A percentile compares a stretch with the other conserved stretches of the same genome.
Conservation (phyloP, 2,329 filamentous ascomycete species). For the Anisogramma anomala region DNA sequence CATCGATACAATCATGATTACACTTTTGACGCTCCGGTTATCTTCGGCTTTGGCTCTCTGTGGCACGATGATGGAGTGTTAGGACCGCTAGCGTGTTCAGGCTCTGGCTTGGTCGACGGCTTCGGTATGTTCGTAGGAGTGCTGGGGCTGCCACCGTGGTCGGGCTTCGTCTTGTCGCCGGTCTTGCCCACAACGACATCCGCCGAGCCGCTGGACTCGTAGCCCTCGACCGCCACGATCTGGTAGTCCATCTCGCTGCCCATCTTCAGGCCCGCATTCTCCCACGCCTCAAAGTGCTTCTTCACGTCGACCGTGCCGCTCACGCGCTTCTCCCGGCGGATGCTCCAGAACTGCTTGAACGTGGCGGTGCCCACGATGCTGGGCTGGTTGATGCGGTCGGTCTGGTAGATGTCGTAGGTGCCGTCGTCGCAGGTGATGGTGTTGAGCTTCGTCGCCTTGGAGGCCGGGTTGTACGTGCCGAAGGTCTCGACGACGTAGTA, state of each 20-base stretch:
- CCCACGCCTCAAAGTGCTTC: slow-evolving; percentile 40
- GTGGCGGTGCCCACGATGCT: slow-evolving; percentile 34
- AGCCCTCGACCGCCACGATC: slow-evolving; percentile 38
- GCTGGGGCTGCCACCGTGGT: too few species aligned
- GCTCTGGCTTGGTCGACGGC: too few species aligned
- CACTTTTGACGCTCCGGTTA: too few species aligned
- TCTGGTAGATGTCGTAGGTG: slow-evolving; percentile 26
- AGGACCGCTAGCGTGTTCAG: too few species aligned
- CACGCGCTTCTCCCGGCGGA: slow-evolving; percentile 37
- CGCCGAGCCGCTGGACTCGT: slow-evolving; percentile 36
- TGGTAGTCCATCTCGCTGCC: slow-evolving; percentile 36
- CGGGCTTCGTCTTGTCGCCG: too few species aligned
- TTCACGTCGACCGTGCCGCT: slow-evolving; percentile 34
- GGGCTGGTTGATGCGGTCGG: slow-evolving; percentile 27
- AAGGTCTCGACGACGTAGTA: slow-evolving; percentile 29
- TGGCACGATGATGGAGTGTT: too few species aligned
- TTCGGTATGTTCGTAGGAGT: too few species aligned
- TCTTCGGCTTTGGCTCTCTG: too few species aligned
- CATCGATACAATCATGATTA: too few species aligned
- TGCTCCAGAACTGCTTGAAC: slow-evolving; percentile 40
- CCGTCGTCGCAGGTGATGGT: slow-evolving; percentile 23
- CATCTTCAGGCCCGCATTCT: slow-evolving; percentile 29
- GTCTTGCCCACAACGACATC: slow-evolving; percentile 16
- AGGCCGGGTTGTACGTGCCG: slow-evolving; percentile 31
- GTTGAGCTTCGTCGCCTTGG: slow-evolving; percentile 22